Conservation (phyloP, 768 basidiomycete species). For the Tylopilus sp. region DNA sequence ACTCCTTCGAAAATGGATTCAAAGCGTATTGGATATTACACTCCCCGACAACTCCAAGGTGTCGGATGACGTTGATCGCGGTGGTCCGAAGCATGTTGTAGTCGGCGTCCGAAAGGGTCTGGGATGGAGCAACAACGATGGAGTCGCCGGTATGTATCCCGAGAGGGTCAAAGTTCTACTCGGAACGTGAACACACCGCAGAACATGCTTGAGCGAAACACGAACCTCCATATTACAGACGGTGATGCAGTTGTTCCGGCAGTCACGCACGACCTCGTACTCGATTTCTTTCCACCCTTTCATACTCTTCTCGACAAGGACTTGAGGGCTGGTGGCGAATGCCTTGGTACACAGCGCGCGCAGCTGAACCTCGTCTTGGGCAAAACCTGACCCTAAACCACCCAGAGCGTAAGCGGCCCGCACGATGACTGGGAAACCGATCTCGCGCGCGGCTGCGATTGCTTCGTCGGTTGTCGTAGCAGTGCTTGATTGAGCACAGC, state of each 20-base stretch:
- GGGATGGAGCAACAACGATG: slow-evolving; percentile 96
- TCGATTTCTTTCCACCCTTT: slow-evolving; percentile 99
- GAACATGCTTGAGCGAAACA: background rate
- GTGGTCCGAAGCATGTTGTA: slow-evolving; percentile 99
- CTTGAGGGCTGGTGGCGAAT: slow-evolving; percentile 96
- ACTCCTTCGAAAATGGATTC: slow-evolving; percentile 92
- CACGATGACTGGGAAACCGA: slow-evolving; percentile 95
- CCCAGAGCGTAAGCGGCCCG: slow-evolving; percentile 96
- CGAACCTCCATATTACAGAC: slow-evolving; percentile 99
- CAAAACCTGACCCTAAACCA: slow-evolving; percentile 93
- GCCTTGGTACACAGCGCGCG: slow-evolving; percentile 88
- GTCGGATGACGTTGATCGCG: slow-evolving; percentile 98
- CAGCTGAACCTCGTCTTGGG: slow-evolving; percentile 89
- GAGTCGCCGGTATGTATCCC: slow-evolving; percentile 99
- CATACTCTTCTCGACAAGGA: slow-evolving; percentile 99
- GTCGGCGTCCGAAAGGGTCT: slow-evolving; percentile 97
- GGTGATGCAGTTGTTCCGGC: slow-evolving; percentile 97
- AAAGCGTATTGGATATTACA: slow-evolving; percentile 99
- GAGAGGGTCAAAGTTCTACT: slow-evolving; percentile 95
- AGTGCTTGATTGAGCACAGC: slow-evolving; percentile 85
- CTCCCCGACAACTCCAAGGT: slow-evolving; percentile 95
- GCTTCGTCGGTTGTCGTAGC: slow-evolving; percentile 89
- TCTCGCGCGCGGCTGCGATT: slow-evolving; percentile 70
- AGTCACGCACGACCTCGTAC: slow-evolving; percentile 98
- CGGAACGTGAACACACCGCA: background rate